Evolutionary conservation across 495 filamentous ascomycete genomes (phyloP), one percentile per base, ranked within the genome.

Genomic region (Penicillium canariense): DNA sequence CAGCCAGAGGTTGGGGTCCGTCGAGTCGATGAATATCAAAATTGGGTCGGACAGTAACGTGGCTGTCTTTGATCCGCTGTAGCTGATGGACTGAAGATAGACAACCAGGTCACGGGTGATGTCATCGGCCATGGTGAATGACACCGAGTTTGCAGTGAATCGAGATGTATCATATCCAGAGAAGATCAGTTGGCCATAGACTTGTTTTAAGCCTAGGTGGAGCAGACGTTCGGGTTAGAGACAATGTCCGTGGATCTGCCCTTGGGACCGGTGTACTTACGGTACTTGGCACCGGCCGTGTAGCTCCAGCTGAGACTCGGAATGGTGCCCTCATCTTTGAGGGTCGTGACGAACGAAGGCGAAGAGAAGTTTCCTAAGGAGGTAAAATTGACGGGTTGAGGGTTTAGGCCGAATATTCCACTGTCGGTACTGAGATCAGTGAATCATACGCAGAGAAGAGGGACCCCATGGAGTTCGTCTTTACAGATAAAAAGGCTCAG

Each of bases 1-100:
- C 3, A 90, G 77, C 85, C 84, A 89, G 1, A 89, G 74, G 52
- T 81, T 83, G 1, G 87, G 83, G 1, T 86, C 85, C 3, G 84
- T 83, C 14, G 83, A 83, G 59, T 90, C 87, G 53, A 90, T 84
- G 47, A 80, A 67, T 25, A 81, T 56, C 1, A 50, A 44, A 17
- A 67, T 54, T 6, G 69, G 63, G 3, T 65, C 58, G 1, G 81
- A 76, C 1, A 62, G 36, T 47, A 62, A 53, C 8, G 71, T 71
- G 17, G 83, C 70, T 0, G 77, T 74, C n/a, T n/a, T 55, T 42
- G 60, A 62, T 55, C 60, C 60, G 38, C 55, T 59, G 22, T 62
- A 62, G 44, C 55, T 62, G 27, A 87, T 78, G 6, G 81, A 71
- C 35, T 77, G 78, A 18, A 87, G 62, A 18, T 77, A 70, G 14